Base-by-base conservation (phyloP, 2,329 filamentous ascomycete genomes). In the Fusarium multiceps region DNA sequence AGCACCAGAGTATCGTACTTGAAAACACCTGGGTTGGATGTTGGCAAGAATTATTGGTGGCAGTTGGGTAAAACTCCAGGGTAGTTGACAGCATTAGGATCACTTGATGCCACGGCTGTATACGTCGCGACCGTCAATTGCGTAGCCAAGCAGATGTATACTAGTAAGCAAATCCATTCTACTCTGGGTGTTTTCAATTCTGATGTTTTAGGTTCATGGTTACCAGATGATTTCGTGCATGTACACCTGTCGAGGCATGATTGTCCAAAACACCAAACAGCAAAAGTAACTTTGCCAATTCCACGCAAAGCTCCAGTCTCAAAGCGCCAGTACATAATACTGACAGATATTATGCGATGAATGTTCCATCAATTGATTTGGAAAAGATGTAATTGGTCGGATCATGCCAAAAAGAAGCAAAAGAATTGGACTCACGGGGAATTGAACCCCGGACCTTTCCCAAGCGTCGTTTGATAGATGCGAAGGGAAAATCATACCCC, bases 401-500 rank as follows among this genome's bases (percentile, higher is more conserved):
- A 37, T 11, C 5, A n/a, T 7, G 43, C 16, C 27, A 41, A 41
- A 41, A 41, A 0, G 0, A 5, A 3, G 3, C 27, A 43, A 65
- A 65, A 65, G 51, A 16, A 16, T 23, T 65, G 63, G 61, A 65
- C 63, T 65, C 63, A 65, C 63, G 41, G 63, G 63, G 63, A 65
- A 60, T 66, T 66, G 63, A 65, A 65, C 63, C 62, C 62, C 54
- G 62, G 62, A 66, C 62, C 62, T 60, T 60, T 65, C 62, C 62
- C 61, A 65, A 46, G 45, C 46, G 46, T 21, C 34, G 34, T 50
- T 34, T 4, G 3, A n/a, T 48, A 53, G 23, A 59, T 65, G 62
- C 61, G 62, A 65, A 65, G 62, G 53, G 62, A 65, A 60, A 60
- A 65, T 66, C 61, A 66, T 66, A 54, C 63, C 63, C 63, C 63